A percentile compares a stretch with the other conserved stretches of the same genome.
phyloP scores from a whole-genome alignment of 495 filamentous ascomycete genomes.

The Astrothelium subdiscretum region DNA sequence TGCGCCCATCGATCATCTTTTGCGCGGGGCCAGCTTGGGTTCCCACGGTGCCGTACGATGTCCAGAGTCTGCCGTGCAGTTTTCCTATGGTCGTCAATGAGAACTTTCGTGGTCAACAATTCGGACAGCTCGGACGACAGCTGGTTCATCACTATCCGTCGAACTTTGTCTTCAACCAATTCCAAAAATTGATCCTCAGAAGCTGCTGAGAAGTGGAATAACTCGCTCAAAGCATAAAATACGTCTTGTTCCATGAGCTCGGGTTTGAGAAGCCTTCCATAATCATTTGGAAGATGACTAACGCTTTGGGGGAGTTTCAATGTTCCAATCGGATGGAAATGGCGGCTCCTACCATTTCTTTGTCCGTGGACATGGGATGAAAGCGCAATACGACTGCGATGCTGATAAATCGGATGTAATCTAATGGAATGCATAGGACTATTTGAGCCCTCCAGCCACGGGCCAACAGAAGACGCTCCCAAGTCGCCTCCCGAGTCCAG shows the following conservation, averaged over 20 bases:
- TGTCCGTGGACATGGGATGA: neutral
- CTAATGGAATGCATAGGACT: neutral
- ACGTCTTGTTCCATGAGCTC: neutral
- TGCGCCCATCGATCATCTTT: neutral
- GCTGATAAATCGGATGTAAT: neutral
- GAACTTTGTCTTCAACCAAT: neutral
- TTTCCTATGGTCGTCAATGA: neutral
- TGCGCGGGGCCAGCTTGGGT: neutral
- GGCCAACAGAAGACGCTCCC: neutral
- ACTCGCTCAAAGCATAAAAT: neutral
- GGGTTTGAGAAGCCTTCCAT: neutral
- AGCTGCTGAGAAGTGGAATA: neutral
- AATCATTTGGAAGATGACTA: neutral
- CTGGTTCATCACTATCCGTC: neutral
- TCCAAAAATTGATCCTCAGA: neutral
- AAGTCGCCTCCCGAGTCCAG: neutral
- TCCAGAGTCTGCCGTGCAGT: neutral
- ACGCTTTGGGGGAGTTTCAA: neutral
- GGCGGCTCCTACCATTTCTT: neutral
- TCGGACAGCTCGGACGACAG: neutral
- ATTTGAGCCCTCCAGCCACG: neutral
- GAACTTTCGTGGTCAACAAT: neutral
- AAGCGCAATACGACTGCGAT: neutral
- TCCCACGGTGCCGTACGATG: neutral
- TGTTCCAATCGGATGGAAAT: neutral